Evolutionary conservation across 768 basidiomycete species (phyloP), one percentile per base, ranked within the genome.

Genomic region (Amanita pallidorosea): DNA sequence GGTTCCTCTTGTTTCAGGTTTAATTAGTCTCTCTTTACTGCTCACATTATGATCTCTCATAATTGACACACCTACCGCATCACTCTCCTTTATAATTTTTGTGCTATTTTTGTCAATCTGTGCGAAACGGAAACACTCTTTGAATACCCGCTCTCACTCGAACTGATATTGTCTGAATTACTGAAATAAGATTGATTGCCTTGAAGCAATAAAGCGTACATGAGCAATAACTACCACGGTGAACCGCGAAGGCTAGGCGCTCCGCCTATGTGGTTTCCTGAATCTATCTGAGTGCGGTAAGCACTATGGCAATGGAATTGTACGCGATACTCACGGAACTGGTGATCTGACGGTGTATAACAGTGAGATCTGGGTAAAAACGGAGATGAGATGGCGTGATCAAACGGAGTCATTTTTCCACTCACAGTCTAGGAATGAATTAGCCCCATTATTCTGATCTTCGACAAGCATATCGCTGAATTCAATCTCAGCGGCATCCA

Each of bases 381-480:
- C 27, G 41, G 17, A 51, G 54, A 55, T 55, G 53, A 35, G 41
- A 20, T 33, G 15, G n/a, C 55, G 53, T 33, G 15, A 33, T 13
- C 17, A 20, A 41, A 22, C 9, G 20, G 20, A 41, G 18, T 40
- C 43, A 50, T 35, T n/a, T n/a, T n/a, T 18, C 40, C 42, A 73
- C 83, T 56, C 59, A 95, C 92, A 93, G 63, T 96, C 91, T 5
- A 83, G 66, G 67, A 95, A 96, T 1, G 88, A 84, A 81, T 94
- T 77, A 0, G 84, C 85, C n/a, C 88, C 93, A 58, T 95, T 96
- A 61, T 99, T 99, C 63, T 85, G 80, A 66, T 99, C 96, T 70
- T 99, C 96, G 22, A 96, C 82, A 11, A 99, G 74, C 88, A 96
- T 88, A 67, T 99, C 96, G 56, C 87, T 88, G 60, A 95, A 97